Conservation (phyloP, 2,329 filamentous ascomycete genomes). For the Fusarium temperatum region DNA sequence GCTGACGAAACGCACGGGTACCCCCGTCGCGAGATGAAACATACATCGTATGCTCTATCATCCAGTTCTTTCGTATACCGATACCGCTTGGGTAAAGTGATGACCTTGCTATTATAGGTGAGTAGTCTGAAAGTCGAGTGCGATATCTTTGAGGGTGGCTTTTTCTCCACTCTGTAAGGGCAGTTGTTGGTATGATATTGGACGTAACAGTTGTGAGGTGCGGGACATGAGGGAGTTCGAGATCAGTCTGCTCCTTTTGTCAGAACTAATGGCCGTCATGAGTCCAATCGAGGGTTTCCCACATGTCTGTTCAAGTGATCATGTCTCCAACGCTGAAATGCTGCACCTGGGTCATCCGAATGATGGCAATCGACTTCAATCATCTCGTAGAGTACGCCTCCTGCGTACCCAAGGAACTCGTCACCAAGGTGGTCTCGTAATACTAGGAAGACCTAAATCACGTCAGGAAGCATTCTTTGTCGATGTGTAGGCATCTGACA, state of each 20-base stretch:
- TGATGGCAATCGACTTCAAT: conserved; percentile 57
- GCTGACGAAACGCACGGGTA: conserved; percentile 49
- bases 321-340: conserved; percentile 57
- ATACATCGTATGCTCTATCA: conserved; percentile 55
- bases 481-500: conserved; percentile 37
- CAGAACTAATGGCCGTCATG: not conserved
- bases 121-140: conserved; percentile 53
- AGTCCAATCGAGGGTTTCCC: conserved; percentile 8
- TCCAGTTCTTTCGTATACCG: conserved; percentile 52
- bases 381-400: conserved; percentile 57
- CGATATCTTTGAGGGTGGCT: conserved; percentile 50
- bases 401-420: conserved; percentile 54
- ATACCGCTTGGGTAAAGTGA: conserved; percentile 39
- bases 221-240: conserved; percentile 57
- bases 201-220: conserved; percentile 57
- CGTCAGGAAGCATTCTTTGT: not conserved
- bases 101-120: conserved; percentile 23
- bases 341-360: conserved; percentile 55
- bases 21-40: conserved; percentile 51
- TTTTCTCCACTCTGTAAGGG: conserved; percentile 49
- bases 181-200: conserved; percentile 51
- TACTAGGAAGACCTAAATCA: conserved; percentile 51
- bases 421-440: conserved; percentile 56
- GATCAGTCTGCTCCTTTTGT: conserved; percentile 47
- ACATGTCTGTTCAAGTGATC: conserved; percentile 57